Evolutionary conservation across 495 filamentous ascomycete species (phyloP).

Genomic region (Aspergillus steynii): DNA sequence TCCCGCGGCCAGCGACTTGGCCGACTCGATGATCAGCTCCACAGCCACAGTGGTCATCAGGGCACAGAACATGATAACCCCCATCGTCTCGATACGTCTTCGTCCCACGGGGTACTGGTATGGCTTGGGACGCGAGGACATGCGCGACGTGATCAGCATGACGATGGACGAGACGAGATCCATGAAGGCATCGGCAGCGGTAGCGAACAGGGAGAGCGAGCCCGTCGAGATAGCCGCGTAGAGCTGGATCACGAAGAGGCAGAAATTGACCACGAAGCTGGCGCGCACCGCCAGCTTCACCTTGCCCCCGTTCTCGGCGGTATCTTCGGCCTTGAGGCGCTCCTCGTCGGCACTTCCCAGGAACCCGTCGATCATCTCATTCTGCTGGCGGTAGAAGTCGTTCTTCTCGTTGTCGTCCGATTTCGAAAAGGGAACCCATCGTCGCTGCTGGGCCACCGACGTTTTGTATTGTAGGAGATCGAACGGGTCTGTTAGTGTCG

Average conservation of each 20-base stretch:
- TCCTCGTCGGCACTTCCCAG: conserved; percentile 55
- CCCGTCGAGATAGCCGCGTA: conserved; percentile 59
- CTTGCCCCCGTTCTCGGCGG: conserved; percentile 48
- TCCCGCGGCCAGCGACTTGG: conserved; percentile 42
- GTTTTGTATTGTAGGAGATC: conserved; percentile 20
- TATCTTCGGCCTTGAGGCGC: conserved; percentile 46
- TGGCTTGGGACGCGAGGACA: conserved; percentile 52
- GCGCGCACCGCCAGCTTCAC: conserved; percentile 58
- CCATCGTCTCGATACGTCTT: conserved; percentile 55
- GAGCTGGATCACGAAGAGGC: conserved; percentile 56
- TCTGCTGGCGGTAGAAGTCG: conserved; percentile 52
- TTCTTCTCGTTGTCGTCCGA: conserved; percentile 12
- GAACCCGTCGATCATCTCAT: conserved; percentile 57
- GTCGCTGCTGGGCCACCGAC: conserved; percentile 7
- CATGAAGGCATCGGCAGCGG: conserved; percentile 60
- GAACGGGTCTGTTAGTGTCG: conserved; percentile 13
- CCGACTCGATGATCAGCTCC: conserved; percentile 54
- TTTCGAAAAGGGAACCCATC: conserved; percentile 9
- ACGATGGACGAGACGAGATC: conserved; percentile 59
- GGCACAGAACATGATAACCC: conserved; percentile 60
- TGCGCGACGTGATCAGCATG: conserved; percentile 52
- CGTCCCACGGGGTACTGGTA: conserved; percentile 60
- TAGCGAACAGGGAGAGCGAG: conserved; percentile 56
- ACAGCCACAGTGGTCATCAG: conserved; percentile 59
- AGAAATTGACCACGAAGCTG: conserved; percentile 54